Evolutionary conservation across 2,329 filamentous ascomycete species (phyloP).

Genomic region (Penicillium decumbens): DNA sequence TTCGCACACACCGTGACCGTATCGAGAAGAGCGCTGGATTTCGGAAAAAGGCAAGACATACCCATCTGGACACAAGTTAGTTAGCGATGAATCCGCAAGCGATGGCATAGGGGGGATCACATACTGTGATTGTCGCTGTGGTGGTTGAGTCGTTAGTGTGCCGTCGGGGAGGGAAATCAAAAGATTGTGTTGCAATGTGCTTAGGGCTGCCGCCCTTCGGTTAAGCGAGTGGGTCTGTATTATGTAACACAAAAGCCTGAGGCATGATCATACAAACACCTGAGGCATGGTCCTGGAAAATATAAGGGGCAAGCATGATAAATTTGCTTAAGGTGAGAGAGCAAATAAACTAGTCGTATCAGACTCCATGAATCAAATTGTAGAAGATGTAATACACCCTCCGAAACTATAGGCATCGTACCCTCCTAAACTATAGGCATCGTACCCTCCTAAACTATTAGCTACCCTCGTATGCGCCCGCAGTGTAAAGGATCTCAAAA

Average conservation of each 20-base stretch:
- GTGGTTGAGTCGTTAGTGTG: conserved; percentile 41
- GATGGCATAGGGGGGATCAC: conserved; percentile 15
- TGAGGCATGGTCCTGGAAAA: too few species aligned
- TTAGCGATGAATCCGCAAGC: conserved; percentile 24
- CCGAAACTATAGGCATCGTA: too few species aligned
- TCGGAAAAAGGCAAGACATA: conserved; percentile 46
- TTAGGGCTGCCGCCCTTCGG: conserved; percentile 45
- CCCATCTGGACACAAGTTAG: conserved; percentile 52
- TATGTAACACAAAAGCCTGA: conserved; percentile 2
- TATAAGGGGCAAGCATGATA: too few species aligned
- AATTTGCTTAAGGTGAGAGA: too few species aligned
- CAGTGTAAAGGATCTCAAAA: too few species aligned
- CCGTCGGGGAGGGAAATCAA: conserved; percentile 34
- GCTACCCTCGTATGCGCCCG: too few species aligned
- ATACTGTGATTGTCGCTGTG: conserved; percentile 54
- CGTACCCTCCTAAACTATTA: too few species aligned
- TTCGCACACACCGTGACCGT: conserved; percentile 30
- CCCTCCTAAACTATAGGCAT: too few species aligned
- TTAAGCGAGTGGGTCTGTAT: conserved; percentile 37
- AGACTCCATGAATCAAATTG: too few species aligned
- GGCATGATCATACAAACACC: neutral
- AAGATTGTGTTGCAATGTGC: conserved; percentile 41
- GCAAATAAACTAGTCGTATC: too few species aligned
- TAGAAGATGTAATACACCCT: too few species aligned
- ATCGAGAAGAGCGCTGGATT: conserved; percentile 27